Percentiles rank a stretch among this genome's conserved stretches.
Evolutionary conservation across 306 rosid species (phyloP).

Genomic region (Crataegus laevigata): DNA sequence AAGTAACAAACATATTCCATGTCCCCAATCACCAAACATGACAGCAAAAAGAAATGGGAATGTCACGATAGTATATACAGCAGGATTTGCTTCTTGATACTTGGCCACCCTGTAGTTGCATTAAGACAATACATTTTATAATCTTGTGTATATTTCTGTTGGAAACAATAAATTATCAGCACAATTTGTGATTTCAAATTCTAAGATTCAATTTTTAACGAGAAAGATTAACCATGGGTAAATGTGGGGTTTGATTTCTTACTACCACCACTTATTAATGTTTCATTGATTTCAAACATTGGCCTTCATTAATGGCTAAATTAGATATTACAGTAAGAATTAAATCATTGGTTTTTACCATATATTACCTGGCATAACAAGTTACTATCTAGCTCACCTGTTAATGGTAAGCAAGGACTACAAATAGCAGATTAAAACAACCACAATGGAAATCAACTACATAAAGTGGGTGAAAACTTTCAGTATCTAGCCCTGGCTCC

Average conservation of each 20-base stretch:
- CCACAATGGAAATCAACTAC: background rate
- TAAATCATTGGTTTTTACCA: background rate
- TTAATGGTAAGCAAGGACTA: background rate
- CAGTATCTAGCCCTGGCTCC: background rate
- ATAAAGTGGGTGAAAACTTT: background rate
- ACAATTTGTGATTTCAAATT: background rate
- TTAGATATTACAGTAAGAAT: background rate
- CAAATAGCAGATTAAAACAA: background rate
- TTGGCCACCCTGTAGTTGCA: conserved; percentile 76
- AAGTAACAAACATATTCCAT: conserved; percentile 86
- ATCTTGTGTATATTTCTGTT: background rate
- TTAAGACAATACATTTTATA: conserved; percentile 11
- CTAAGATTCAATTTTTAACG: background rate
- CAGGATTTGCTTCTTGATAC: conserved; percentile 98
- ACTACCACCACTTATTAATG: background rate
- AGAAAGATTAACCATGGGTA: background rate
- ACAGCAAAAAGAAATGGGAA: conserved; percentile 99
- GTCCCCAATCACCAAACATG: conserved; percentile 99
- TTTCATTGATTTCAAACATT: background rate
- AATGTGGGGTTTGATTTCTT: background rate
- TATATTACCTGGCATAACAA: background rate
- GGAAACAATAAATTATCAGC: background rate
- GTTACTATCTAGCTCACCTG: background rate
- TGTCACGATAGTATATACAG: conserved; percentile 75
- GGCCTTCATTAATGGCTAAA: background rate